Base-by-base conservation (phyloP, 805 yeast genomes). In the Lachancea sp. region DNA sequence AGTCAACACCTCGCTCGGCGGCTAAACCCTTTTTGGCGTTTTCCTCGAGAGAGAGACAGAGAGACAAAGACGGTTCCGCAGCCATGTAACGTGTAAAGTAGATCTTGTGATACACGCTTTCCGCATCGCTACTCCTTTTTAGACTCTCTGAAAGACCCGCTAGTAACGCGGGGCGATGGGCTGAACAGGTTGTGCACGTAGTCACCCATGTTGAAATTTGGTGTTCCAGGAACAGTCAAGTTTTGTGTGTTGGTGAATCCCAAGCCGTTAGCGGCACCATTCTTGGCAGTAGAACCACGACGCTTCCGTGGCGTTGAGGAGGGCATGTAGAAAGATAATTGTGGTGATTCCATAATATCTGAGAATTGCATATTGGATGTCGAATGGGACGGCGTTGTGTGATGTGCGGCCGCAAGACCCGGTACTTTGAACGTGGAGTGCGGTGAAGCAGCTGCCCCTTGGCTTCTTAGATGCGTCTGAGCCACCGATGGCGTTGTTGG, bases 171-270 rank as follows among this genome's bases (percentile, higher is more conserved):
- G 11, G 67, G 68, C 10, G 67, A 62, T 11, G 68, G 68, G 41
- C 65, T 59, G 52, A 63, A 63, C 11, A 63, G 50, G 34, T 56
- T 62, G 45, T 63, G 66, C n/a, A 63, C 62, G 49, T 63, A 63
- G 41, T 63, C 67, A 5, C 66, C 66, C 65, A 63, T 62, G 50
- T 59, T 61, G 41, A 63, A 63, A 39, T 60, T 62, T 6, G 65
- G 64, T 13, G 65, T 60, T 2, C 58, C 57, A 15, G 65, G 64
- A 13, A 52, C 46, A 16, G 48, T 29, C 8, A 41, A 30, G 39
- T 15, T 41, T 11, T 22, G 42, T 4, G 42, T 30, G 41, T 12
- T 36, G 13, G 37, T 36, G 9, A 55, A 42, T 17, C 47, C 37
- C 18, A 44, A 25, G 27, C 31, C 32, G 30, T 17, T 10, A 3